phyloP scores from a whole-genome alignment of 179 eudicot genomes.

The Sideroxylon spinosum region DNA sequence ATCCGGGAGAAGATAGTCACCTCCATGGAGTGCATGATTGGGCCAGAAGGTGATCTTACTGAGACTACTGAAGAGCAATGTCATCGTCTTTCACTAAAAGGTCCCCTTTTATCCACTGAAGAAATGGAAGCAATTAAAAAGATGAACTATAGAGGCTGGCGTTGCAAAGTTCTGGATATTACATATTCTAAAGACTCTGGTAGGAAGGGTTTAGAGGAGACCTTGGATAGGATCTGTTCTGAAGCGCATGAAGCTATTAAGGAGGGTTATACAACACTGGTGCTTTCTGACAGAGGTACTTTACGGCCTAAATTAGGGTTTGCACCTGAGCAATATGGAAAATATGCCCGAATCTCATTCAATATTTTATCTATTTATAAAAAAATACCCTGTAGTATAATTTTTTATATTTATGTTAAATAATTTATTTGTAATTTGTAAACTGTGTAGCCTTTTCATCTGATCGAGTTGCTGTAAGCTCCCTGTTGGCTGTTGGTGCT shows the following conservation, averaged over 20 bases:
- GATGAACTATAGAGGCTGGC: constrained; percentile 95
- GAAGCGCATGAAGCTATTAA: constrained; percentile 82
- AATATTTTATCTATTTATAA: background rate
- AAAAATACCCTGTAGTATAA: background rate
- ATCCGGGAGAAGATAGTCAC: constrained; percentile 98
- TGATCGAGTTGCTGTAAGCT: constrained; percentile 82
- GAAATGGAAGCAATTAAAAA: constrained; percentile 93
- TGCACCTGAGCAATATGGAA: background rate
- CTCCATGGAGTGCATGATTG: constrained; percentile 98
- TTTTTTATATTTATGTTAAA: too few relatives aligned
- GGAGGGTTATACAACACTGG: constrained; percentile 74
- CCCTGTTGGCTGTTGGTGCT: constrained; percentile 95
- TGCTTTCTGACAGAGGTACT: constrained; percentile 96
- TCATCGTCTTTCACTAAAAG: constrained; percentile 91
- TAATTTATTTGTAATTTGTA: background rate
- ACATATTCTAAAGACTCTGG: constrained; percentile 74
- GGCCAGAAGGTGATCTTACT: constrained; percentile 98
- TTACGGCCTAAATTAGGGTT: background rate
- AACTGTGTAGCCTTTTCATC: constrained; percentile 66
- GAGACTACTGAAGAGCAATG: constrained; percentile 97
- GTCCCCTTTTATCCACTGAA: constrained; percentile 80
- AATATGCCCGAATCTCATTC: background rate
- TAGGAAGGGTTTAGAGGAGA: constrained; percentile 83
- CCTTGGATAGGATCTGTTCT: constrained; percentile 81
- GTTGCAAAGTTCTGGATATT: constrained; percentile 87